Evolutionary conservation across 495 filamentous ascomycete species (phyloP).

Genomic region (Penicillium malachiteum): DNA sequence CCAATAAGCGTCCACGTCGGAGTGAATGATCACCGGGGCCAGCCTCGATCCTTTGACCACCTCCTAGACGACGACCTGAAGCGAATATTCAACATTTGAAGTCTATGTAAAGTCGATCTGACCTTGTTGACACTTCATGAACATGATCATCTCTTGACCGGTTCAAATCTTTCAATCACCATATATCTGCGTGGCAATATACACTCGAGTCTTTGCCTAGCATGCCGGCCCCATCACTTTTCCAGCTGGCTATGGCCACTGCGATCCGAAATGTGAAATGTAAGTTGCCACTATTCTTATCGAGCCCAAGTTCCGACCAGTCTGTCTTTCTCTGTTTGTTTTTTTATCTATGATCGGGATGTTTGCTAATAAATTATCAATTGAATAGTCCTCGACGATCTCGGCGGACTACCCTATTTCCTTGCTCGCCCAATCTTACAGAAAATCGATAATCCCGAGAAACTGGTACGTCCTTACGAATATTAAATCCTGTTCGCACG

Average conservation of each 20-base stretch:
- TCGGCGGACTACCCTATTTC: conserved; percentile 63
- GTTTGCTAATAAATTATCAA: conserved; percentile 7
- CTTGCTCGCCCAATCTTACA: conserved; percentile 59
- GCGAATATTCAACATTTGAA: too few relatives aligned
- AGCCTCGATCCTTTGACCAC: background rate
- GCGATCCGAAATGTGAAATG: conserved; percentile 48
- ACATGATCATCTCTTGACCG: conserved; percentile 1
- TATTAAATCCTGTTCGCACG: background rate
- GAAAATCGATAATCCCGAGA: conserved; percentile 63
- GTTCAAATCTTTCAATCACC: conserved; percentile 10
- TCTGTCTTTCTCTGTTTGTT: background rate
- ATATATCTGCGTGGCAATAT: conserved; percentile 10
- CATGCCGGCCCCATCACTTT: conserved; percentile 46
- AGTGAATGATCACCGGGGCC: conserved; percentile 3
- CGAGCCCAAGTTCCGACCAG: background rate
- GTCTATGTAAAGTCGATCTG: background rate
- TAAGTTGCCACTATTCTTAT: conserved; percentile 20
- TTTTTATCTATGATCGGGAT: conserved; percentile 15
- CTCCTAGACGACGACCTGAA: too few relatives aligned
- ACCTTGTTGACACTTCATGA: background rate
- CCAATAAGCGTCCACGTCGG: conserved; percentile 3
- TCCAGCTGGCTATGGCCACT: conserved; percentile 41
- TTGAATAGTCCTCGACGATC: conserved; percentile 53
- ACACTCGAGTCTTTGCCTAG: conserved; percentile 10
- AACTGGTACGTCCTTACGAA: conserved; percentile 50